These are phyloP conservation scores for Clonostachys chloroleuca DNA, from an alignment of 2,329 filamentous ascomycete species.

Conservation along the genomic window DNA sequence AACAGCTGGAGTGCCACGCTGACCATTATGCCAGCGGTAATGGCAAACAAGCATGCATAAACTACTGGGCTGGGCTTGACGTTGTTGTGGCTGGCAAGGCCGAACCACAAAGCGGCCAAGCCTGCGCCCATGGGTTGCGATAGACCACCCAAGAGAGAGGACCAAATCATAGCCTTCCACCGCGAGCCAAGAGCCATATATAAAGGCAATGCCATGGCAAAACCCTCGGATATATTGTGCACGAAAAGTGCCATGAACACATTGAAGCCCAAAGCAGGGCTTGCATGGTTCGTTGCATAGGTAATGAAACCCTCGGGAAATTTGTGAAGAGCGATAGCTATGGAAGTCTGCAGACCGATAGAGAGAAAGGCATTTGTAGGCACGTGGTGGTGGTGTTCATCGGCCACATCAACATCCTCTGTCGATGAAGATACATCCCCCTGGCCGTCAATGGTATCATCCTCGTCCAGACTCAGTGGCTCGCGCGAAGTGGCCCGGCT, in stretches of 20 bases:
- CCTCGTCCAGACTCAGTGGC: slow-evolving; percentile 14
- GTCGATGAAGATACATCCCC: slow-evolving; percentile 4
- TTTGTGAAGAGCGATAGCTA: slow-evolving; percentile 95
- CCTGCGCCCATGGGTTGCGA: slow-evolving; percentile 84
- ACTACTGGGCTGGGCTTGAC: slow-evolving; percentile 48
- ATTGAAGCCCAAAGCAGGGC: slow-evolving; percentile 79
- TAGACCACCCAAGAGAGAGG: slow-evolving; percentile 76
- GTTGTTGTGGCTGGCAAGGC: slow-evolving; percentile 51
- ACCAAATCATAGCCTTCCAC: slow-evolving; percentile 78
- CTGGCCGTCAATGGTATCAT: not conserved
- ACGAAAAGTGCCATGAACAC: slow-evolving; percentile 96
- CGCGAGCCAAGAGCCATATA: slow-evolving; percentile 86
- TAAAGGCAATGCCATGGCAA: slow-evolving; percentile 86
- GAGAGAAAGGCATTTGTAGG: slow-evolving; percentile 89
- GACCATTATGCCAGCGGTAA: slow-evolving; percentile 92
- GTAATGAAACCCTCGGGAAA: slow-evolving; percentile 86
- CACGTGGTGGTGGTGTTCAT: slow-evolving; percentile 86
- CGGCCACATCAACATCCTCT: slow-evolving; percentile 36
- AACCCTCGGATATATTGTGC: slow-evolving; percentile 97
- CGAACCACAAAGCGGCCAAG: slow-evolving; percentile 83
- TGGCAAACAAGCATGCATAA: slow-evolving; percentile 81
- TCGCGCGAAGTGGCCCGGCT: slow-evolving; percentile 34
- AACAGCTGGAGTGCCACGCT: slow-evolving; percentile 88
- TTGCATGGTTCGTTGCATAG: slow-evolving; percentile 95
- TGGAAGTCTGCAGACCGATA: slow-evolving; percentile 91